Conservation (phyloP, 768 basidiomycete genomes). For the Chalciporus sphaerocephalus region DNA sequence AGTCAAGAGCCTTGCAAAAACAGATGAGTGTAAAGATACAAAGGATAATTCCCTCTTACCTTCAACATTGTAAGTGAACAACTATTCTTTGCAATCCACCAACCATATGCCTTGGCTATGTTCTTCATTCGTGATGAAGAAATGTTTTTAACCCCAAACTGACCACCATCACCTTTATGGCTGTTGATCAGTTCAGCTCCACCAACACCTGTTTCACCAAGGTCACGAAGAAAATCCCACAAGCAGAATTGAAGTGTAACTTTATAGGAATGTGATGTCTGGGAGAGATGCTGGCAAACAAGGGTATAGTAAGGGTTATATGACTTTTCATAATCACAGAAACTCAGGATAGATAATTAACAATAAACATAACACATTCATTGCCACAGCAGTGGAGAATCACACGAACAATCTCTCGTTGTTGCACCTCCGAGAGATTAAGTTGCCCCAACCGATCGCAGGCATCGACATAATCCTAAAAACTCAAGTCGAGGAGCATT, state of each 20-base stretch:
- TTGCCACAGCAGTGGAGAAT: slow-evolving; percentile 89
- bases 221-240: slow-evolving; percentile 93
- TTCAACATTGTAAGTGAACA: slow-evolving; percentile 76
- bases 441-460: slow-evolving; percentile 85
- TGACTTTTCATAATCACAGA: slow-evolving; percentile 56
- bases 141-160: slow-evolving; percentile 47
- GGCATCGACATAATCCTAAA: slow-evolving; percentile 92
- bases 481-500: neutral
- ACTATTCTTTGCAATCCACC: slow-evolving; percentile 88
- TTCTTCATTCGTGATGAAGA: slow-evolving; percentile 60
- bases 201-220: slow-evolving; percentile 81
- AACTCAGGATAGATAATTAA: neutral
- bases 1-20: slow-evolving; percentile 68
- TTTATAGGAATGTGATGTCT: slow-evolving; percentile 74
- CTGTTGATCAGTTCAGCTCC: slow-evolving; percentile 74
- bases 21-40: neutral
- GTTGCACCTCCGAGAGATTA: slow-evolving; percentile 82
- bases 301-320: slow-evolving; percentile 97
- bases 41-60: slow-evolving; percentile 40
- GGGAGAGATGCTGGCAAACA: slow-evolving; percentile 79
- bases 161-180: slow-evolving; percentile 40
- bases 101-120: slow-evolving; percentile 81
- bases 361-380: slow-evolving; percentile 40
- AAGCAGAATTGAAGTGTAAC: slow-evolving; percentile 92
- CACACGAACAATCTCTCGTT: slow-evolving; percentile 92